Base-by-base conservation (phyloP, 495 filamentous ascomycete genomes). In the Podospora tetraspora region DNA sequence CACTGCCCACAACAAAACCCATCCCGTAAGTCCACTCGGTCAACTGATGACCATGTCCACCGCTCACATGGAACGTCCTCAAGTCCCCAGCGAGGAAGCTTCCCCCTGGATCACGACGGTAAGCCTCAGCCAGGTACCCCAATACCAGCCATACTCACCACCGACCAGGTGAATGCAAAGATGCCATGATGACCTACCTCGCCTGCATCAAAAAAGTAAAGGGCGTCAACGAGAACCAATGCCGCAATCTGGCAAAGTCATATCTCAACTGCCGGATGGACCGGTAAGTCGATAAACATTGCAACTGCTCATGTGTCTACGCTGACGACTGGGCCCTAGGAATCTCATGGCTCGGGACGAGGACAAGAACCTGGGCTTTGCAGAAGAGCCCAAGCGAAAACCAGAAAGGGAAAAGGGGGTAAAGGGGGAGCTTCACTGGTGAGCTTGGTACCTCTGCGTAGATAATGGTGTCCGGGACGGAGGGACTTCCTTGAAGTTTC, bases 81-180 rank as follows among this genome's bases (percentile, higher is more conserved):
- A 68, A 96, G 93, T 61, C 95, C 95, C 0, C 92, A 99, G 78
- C 91, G 95, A 65, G 95, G 95, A 59, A 96, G 92, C 77, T 99
- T 99, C 74, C 95, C 95, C 24, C 88, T 99, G 59, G 95, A 99
- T 76, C 94, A 97, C 71, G 93, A 96, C 74, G 94, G 93, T 94
- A 82, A 75, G 81, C 70, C 21, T 60, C 64, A 66, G 63, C 29
- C 43, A 7, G 5, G 5, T 4, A 52, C 6, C 19, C 16, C 19
- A 32, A 25, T 19, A 61, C 19, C 24, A 4, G 10, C 59, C 13
- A 32, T 66, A 37, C 70, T 72, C 57, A 63, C 71, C 21, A 37
- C 10, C 27, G 22, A 27, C 8, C 63, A 96, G 93, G 93, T 72
- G 95, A 99, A 82, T 99, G 95, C 86, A 97, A 94, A 76, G 81